Base-by-base conservation (phyloP, 495 filamentous ascomycete genomes). In the Penicillium pulvis region DNA sequence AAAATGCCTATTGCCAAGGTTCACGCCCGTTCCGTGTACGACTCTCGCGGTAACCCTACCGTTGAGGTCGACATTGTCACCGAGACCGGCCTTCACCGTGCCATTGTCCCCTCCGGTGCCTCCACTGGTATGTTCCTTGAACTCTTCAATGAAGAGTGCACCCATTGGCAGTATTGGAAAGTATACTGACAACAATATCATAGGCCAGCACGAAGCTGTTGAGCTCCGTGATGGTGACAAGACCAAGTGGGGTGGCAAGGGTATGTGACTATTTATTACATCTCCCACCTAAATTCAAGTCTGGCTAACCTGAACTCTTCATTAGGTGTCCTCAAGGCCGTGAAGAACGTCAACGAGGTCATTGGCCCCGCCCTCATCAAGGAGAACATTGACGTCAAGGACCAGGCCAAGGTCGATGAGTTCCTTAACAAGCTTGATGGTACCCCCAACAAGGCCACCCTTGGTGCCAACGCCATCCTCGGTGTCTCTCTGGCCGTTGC, bases 211-310 rank as follows among this genome's bases (percentile, higher is more conserved):
- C 80, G 95, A 99, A 82, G 95, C 95, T 69, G 89, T 89, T 75
- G 95, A 99, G 83, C 92, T 99, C 76, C 94, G 95, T 74, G 95
- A 99, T 75, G 93, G 92, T 73, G 94, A 98, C 83, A 97, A 97
- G 87, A 80, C 84, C 77, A 90, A 94, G 77, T 99, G 95, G 94
- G 87, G 72, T 68, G 95, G 95, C 73, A 97, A 97, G 85, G 93
- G 92, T 80, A 69, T 64, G 77, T 75, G 48, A 44, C 44, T 30
- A 16, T 19, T 35, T 17, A 16, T 23, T 24, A 9, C 6, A 1
- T 12, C 28, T 23, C 7, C 12, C 17, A 5, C 12, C 28, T 23
- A 23, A 19, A 31, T 35, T 36, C 6, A 33, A 30, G 14, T 4
- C 36, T 45, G 51, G 36, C 67, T 74, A 49, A 74, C 20, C 20